Evolutionary conservation across 2,329 filamentous ascomycete genomes (phyloP).

Genomic region (Aspergillus luchuensis): DNA sequence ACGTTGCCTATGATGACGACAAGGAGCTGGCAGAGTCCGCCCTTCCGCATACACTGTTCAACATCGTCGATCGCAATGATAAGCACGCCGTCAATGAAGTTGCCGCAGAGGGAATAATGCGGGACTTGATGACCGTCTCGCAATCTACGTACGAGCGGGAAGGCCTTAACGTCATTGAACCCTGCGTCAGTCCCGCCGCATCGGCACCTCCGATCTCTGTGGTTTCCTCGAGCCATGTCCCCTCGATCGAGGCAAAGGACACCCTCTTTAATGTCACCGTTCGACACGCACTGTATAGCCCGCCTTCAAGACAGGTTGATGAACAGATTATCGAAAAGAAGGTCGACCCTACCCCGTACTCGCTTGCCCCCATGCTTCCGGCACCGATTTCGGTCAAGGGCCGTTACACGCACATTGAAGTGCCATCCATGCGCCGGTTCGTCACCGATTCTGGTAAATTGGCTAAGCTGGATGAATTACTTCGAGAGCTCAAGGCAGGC

Average conservation of each 20-base stretch:
- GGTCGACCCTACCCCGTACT: conserved; percentile 57
- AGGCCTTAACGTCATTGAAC: conserved; percentile 77
- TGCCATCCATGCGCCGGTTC: conserved; percentile 95
- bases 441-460: conserved; percentile 98
- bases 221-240: conserved; percentile 68
- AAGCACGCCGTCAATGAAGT: conserved; percentile 68
- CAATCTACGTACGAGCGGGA: conserved; percentile 65
- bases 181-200: conserved; percentile 74
- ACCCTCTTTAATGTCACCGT: conserved; percentile 77
- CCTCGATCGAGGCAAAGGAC: conserved; percentile 64
- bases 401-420: conserved; percentile 85
- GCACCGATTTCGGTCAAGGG: conserved; percentile 77
- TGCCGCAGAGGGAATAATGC: conserved; percentile 71
- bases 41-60: conserved; percentile 77
- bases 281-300: conserved; percentile 73
- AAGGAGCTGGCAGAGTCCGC: conserved; percentile 64
- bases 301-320: conserved; percentile 63
- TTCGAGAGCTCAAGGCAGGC: conserved; percentile 87
- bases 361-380: conserved; percentile 73
- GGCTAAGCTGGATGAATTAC: conserved; percentile 81
- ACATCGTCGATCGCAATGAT: conserved; percentile 72
- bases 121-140: conserved; percentile 77
- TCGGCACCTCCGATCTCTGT: conserved; percentile 85
- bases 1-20: conserved; percentile 67
- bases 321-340: conserved; percentile 73